phyloP scores from a whole-genome alignment of 2,329 filamentous ascomycete genomes.

The Ilyonectria robusta region DNA sequence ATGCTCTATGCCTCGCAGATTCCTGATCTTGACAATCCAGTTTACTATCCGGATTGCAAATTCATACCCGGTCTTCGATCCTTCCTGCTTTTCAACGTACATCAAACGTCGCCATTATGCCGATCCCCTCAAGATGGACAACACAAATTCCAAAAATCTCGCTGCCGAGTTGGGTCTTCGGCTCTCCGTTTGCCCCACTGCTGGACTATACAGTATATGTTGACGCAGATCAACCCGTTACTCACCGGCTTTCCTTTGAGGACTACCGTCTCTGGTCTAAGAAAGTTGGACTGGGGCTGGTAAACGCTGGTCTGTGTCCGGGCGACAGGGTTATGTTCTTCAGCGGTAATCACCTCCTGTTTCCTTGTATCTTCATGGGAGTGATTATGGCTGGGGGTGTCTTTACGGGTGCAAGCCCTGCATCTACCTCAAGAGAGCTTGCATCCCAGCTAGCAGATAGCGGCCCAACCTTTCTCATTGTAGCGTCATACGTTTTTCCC shows the following conservation, averaged over 20 bases:
- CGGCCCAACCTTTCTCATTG: slow-evolving; percentile 76
- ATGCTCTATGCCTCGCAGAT: too few species aligned
- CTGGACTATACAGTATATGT: slow-evolving; percentile 64
- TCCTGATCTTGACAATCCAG: too few species aligned
- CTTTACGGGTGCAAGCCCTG: slow-evolving; percentile 82
- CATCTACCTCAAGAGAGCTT: slow-evolving; percentile 77
- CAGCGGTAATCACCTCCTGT: slow-evolving; percentile 80
- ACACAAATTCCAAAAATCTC: slow-evolving; percentile 63
- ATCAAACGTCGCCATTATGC: slow-evolving; percentile 52
- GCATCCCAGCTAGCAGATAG: slow-evolving; percentile 83
- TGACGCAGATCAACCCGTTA: slow-evolving; percentile 76
- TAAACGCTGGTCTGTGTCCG: slow-evolving; percentile 71
- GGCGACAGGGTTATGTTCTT: slow-evolving; percentile 82
- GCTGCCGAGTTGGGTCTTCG: slow-evolving; percentile 69
- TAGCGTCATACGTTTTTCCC: slow-evolving; percentile 70
- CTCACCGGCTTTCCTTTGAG: slow-evolving; percentile 73
- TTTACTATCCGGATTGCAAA: too few species aligned
- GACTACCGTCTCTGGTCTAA: slow-evolving; percentile 79
- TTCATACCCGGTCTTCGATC: too few species aligned
- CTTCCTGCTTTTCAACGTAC: too few species aligned
- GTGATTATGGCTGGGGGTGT: slow-evolving; percentile 82
- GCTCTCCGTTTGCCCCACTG: slow-evolving; percentile 59
- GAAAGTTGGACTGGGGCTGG: slow-evolving; percentile 79
- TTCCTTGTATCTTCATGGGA: slow-evolving; percentile 78
- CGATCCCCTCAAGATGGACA: slow-evolving; percentile 62